Evolutionary conservation across 352 stramenopile genomes (phyloP).

Genomic region (Pythium aquatile): DNA sequence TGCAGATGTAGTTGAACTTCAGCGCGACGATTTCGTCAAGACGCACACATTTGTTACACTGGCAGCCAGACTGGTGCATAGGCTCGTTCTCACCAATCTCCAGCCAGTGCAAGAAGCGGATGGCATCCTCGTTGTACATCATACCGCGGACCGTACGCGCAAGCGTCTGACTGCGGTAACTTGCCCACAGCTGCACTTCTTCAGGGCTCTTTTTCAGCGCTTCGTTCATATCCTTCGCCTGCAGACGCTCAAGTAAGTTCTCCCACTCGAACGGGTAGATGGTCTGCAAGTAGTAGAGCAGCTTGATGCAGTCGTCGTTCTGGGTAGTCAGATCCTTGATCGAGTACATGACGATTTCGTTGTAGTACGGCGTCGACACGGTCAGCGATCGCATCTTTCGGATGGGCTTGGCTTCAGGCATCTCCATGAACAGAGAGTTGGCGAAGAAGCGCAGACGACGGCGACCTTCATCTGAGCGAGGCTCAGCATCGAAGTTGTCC

Average conservation of each 20-base stretch:
- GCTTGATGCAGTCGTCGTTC: conserved; percentile 93
- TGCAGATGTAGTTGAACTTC: conserved; percentile 90
- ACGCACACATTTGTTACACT: conserved; percentile 86
- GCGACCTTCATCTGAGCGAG: conserved; percentile 83
- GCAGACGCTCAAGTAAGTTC: conserved; percentile 76
- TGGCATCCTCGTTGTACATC: conserved; percentile 88
- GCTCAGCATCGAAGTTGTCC: conserved; percentile 87
- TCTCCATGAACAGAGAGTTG: conserved; percentile 90
- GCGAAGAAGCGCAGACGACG: conserved; percentile 84
- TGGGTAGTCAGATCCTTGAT: conserved; percentile 83
- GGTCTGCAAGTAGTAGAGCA: conserved; percentile 94
- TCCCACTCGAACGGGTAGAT: conserved; percentile 88
- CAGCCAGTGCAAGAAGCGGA: conserved; percentile 85
- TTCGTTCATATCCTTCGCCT: conserved; percentile 81
- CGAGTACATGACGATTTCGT: conserved; percentile 89
- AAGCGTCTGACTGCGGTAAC: conserved; percentile 83
- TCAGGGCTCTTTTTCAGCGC: conserved; percentile 80
- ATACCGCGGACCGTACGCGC: conserved; percentile 81
- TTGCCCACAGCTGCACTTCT: conserved; percentile 82
- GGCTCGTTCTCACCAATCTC: conserved; percentile 88
- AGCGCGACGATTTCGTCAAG: conserved; percentile 82
- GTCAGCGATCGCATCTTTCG: conserved; percentile 85
- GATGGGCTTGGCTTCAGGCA: conserved; percentile 83
- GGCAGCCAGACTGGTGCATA: conserved; percentile 75
- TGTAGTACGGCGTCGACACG: conserved; percentile 88